Base-by-base conservation (phyloP, 441 rosid species). In the Arabidopsis hybrid region DNA sequence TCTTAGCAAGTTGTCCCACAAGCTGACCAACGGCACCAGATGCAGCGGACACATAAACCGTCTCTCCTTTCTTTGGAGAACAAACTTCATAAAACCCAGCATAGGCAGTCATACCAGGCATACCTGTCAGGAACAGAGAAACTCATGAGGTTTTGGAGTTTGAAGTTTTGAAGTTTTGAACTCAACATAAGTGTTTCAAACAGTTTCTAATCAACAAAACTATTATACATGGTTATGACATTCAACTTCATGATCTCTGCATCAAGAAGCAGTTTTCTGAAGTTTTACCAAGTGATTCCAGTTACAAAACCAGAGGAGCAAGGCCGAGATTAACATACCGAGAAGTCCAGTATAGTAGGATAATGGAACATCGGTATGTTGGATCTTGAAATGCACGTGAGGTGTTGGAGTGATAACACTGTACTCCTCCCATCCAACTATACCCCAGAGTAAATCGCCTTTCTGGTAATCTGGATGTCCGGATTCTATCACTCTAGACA, bases 391-490 rank as follows among this genome's bases (percentile, higher is more conserved):
- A 79, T 67, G 75, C 29, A 57, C 46, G 2, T 83, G 60, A 6
- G 66, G 62, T 14, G 68, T 46, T 13, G 60, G 46, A 38, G 74
- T 65, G 16, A 83, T 67, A 10, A 83, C 49, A 71, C 81, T 84
- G 52, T 84, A 86, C 82, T 88, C 86, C 67, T 89, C 95, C 95
- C 92, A 89, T 11, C 82, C 55, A 18, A 83, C 84, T 0, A 11
- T 7, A 7, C 95, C 92, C 95, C 91, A 89, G 12, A 88, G 78
- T 6, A 88, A 71, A 47, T 89, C 92, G 1, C 82, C 92, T 16
- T 61, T 77, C 67, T 59, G 58, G 76, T 79, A 88, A 35, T 73
- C 82, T 2, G 87, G 83, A 53, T 83, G 77, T 1, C 57, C 81
- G 2, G 92, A 86, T 49, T 85, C 91, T 77, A 88, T 16, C 29